Percentiles rank a stretch among this genome's conserved stretches.
Conservation (phyloP, 495 filamentous ascomycete species). For the Parmelia sp. region DNA sequence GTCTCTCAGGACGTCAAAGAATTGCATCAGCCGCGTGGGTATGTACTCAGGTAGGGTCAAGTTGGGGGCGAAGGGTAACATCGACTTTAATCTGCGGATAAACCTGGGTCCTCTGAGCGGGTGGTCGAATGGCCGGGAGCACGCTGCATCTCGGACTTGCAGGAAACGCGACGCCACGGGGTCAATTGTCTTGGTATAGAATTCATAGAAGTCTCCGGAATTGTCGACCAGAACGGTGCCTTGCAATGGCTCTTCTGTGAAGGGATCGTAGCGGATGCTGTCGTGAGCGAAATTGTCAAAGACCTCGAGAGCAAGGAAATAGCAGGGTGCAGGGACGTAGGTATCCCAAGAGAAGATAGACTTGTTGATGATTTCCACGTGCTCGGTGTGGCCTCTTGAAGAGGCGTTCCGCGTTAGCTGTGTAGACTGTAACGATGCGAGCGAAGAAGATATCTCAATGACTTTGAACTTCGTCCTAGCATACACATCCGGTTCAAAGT, state of each 20-base stretch:
- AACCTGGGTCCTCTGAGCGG: conserved; percentile 49
- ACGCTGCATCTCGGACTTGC: conserved; percentile 64
- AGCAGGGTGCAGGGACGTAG: conserved; percentile 83
- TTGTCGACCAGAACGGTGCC: conserved; percentile 78
- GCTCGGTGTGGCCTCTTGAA: conserved; percentile 65
- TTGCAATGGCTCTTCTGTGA: conserved; percentile 72
- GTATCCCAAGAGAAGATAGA: conserved; percentile 92
- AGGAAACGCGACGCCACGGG: conserved; percentile 78
- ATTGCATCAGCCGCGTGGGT: conserved; percentile 88
- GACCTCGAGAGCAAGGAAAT: conserved; percentile 95
- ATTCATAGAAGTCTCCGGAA: conserved; percentile 88
- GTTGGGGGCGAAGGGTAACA: conserved; percentile 64
- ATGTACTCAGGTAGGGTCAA: conserved; percentile 83
- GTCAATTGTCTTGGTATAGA: conserved; percentile 73
- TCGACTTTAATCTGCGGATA: conserved; percentile 50
- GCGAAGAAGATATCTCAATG: conserved; percentile 82
- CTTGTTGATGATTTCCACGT: conserved; percentile 88
- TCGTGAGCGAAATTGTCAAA: conserved; percentile 99
- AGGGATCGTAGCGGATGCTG: conserved; percentile 74
- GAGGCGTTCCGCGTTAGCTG: conserved; percentile 60
- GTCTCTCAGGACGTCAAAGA: conserved; percentile 80
- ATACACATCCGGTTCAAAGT: conserved; percentile 85
- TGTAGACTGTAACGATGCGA: conserved; percentile 69
- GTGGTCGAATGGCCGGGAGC: conserved; percentile 46
- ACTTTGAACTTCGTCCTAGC: conserved; percentile 88